phyloP scores from a whole-genome alignment of 1,284 basidiomycete species.

The Apiotrichum montevideense region DNA sequence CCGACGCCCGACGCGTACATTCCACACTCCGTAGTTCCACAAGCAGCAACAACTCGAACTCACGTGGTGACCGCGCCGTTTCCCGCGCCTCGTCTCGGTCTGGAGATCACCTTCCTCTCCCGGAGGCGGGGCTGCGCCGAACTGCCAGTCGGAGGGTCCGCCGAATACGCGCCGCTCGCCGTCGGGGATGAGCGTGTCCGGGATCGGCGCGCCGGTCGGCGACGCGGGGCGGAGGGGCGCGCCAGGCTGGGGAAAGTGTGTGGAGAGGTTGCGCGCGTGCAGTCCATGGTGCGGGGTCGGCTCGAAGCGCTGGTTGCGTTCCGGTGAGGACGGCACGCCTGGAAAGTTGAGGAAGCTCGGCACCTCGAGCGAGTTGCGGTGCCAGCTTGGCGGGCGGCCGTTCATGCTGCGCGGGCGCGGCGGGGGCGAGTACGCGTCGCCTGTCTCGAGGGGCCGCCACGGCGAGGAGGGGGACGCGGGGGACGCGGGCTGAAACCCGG shows the following conservation, averaged over 20 bases:
- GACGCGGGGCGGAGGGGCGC: conserved; percentile 32
- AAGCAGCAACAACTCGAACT: conserved; percentile 11
- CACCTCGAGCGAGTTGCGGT: conserved; percentile 8
- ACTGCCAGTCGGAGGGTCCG: conserved; percentile 25
- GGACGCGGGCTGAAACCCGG: neutral
- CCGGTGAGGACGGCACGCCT: neutral
- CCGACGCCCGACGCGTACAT: too few relatives aligned
- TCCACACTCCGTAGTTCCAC: too few relatives aligned
- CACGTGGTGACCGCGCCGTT: conserved; percentile 68
- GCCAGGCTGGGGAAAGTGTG: conserved; percentile 82
- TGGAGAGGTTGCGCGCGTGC: conserved; percentile 82
- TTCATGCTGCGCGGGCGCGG: neutral
- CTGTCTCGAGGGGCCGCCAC: neutral
- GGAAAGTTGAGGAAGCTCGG: neutral
- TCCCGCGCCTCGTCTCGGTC: conserved; percentile 43
- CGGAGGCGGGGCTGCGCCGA: conserved; percentile 24
- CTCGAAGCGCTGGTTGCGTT: conserved; percentile 19
- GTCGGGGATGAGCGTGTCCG: conserved; percentile 13
- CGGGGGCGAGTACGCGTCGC: neutral
- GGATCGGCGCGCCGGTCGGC: conserved; percentile 14
- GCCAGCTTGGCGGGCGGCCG: conserved; percentile 6
- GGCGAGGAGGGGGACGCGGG: neutral
- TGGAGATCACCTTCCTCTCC: conserved; percentile 6
- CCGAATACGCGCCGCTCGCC: conserved; percentile 27
- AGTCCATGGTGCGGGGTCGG: conserved; percentile 48